Evolutionary conservation across 768 basidiomycete genomes (phyloP), one percentile per base, ranked within the genome.

Genomic region (Boletus subcaerulescens): DNA sequence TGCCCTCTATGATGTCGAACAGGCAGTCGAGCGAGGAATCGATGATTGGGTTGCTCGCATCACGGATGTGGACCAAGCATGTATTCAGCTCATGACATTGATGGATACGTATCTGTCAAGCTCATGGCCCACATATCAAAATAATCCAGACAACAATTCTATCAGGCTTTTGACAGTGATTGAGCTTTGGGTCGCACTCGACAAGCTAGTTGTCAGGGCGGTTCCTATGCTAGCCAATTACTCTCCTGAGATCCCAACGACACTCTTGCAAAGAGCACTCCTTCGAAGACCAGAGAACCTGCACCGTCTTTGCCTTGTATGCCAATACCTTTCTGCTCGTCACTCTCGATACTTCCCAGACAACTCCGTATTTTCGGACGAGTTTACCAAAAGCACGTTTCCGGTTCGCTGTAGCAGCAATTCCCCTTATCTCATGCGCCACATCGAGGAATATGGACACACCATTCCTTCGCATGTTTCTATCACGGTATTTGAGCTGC

Each of bases 111-210:
- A 77, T 43, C 60, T 62, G 4, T 56, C 60, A 5, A 48, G 65
- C 0, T 70, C 77, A 0, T 32, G 35, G 29, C 17, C 36, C 1
- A 52, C 49, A 6, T 77, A 76, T 48, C 33, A 50, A 9, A 58
- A 55, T 7, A 74, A 70, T 29, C 73, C 77, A 9, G 77, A 79
- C 45, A 54, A 68, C 26, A 41, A 66, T 7, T 80, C 79, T 0
- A 50, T 74, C 3, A 76, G 81, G 72, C 59, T 81, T 42, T 63
- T 82, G 39, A 65, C 65, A 0, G 44, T 45, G 18, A 33, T 65
- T 6, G 74, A 79, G 31, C 68, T 74, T 22, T 74, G 72, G 74
- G 50, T 72, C 5, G 74, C 65, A 0, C 52, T 75, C n/a, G 73
- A 74, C 53, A 66, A 53, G 14, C 18, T 69, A 10, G 56, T 54